Conservation (phyloP, 2,329 filamentous ascomycete genomes). For the Lasiodiplodia gonubiensis region DNA sequence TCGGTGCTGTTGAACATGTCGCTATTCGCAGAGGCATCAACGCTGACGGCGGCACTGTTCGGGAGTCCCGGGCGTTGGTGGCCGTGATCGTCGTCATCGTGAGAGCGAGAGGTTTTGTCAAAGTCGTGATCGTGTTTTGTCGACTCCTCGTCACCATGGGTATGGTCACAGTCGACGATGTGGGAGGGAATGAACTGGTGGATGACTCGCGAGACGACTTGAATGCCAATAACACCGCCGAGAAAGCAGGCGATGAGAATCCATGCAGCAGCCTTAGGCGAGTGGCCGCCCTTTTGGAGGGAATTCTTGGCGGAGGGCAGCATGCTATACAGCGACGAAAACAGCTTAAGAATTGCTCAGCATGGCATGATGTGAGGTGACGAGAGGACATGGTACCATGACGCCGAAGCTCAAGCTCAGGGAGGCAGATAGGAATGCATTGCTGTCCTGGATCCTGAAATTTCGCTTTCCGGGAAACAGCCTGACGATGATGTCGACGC, state of each 20-base stretch:
- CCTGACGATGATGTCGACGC: slow-evolving; percentile 78
- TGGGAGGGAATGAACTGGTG: slow-evolving; percentile 78
- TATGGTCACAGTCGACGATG: slow-evolving; percentile 80
- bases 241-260: slow-evolving; percentile 73
- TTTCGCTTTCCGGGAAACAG: slow-evolving; percentile 73
- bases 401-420: slow-evolving; percentile 94
- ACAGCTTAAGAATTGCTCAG: slow-evolving; percentile 65
- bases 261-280: slow-evolving; percentile 70
- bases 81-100: slow-evolving; percentile 38
- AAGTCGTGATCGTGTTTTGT: slow-evolving; percentile 35
- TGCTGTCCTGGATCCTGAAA: slow-evolving; percentile 90
- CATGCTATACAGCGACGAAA: slow-evolving; percentile 92
- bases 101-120: slow-evolving; percentile 28
- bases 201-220: slow-evolving; percentile 72
- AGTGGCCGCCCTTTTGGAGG: slow-evolving; percentile 70
- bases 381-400: slow-evolving; percentile 66
- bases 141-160: slow-evolving; percentile 61
- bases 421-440: slow-evolving; percentile 83
- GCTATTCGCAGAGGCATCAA: slow-evolving; percentile 23
- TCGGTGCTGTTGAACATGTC: slow-evolving; percentile 24
- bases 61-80: slow-evolving; percentile 30
- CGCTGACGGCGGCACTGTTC: slow-evolving; percentile 17
- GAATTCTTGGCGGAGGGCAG: slow-evolving; percentile 84
- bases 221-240: slow-evolving; percentile 75
- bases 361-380: slow-evolving; percentile 28